Conservation (phyloP, 2,329 filamentous ascomycete species). For the Epichloe gansuensis region DNA sequence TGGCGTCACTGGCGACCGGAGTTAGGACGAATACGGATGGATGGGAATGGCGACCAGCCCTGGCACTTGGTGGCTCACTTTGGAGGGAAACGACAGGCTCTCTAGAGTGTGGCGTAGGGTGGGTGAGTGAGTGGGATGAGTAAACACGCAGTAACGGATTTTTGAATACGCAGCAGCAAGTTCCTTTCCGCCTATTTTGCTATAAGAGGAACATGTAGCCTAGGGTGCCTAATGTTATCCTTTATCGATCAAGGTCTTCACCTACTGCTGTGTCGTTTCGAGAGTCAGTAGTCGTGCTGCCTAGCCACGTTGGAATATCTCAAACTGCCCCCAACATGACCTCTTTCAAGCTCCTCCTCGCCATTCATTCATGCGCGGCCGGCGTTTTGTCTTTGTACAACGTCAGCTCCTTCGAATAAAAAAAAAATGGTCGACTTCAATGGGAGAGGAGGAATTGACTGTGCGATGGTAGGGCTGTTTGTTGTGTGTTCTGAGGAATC, state of each 20-base stretch:
- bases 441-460: background rate
- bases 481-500: background rate
- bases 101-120: too few relatives aligned
- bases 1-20: conserved; percentile 2
- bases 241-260: too few relatives aligned
- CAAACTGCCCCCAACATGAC: background rate
- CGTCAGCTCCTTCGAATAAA: background rate
- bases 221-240: too few relatives aligned
- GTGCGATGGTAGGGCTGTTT: background rate
- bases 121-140: too few relatives aligned
- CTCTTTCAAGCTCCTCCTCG: background rate
- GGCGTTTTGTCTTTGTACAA: background rate
- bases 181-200: too few relatives aligned
- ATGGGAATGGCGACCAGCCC: background rate
- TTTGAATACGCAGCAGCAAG: too few relatives aligned
- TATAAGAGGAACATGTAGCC: too few relatives aligned
- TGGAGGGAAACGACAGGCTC: background rate
- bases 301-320: too few relatives aligned
- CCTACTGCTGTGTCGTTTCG: fast-evolving
- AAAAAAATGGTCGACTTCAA: too few relatives aligned
- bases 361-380: background rate
- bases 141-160: too few relatives aligned
- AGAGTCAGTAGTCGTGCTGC: too few relatives aligned
- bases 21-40: background rate
- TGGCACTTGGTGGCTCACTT: too few relatives aligned